Percentiles rank a stretch among this genome's conserved stretches.
These are phyloP conservation scores for Chondrostereum purpureum DNA, from an alignment of 1,284 basidiomycete species.

Conservation along the genomic window DNA sequence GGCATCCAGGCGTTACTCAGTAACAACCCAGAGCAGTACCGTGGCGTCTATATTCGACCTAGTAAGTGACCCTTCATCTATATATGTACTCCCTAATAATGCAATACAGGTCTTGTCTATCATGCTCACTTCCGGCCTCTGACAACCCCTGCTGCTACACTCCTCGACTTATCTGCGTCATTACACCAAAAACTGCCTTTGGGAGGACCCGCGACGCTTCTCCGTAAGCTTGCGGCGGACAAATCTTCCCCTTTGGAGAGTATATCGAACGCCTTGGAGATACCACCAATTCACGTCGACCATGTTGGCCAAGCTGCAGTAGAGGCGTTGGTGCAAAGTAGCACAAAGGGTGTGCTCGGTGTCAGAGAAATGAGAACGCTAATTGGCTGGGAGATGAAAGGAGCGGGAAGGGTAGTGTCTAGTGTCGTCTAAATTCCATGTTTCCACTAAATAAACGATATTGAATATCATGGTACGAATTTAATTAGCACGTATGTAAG, in stretches of 20 bases:
- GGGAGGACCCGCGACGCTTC: slow-evolving; percentile 20
- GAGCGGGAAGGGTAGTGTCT: neutral
- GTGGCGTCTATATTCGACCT: slow-evolving; percentile 78
- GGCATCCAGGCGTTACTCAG: slow-evolving; percentile 49
- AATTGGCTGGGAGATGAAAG: slow-evolving; percentile 49
- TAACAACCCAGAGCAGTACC: slow-evolving; percentile 33
- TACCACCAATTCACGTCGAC: slow-evolving; percentile 92
- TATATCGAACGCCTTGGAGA: slow-evolving; percentile 70
- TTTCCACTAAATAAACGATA: too few relatives aligned
- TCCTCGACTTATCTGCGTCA: slow-evolving; percentile 75
- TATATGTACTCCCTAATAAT: neutral
- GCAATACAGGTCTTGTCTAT: slow-evolving; percentile 78
- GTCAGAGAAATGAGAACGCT: slow-evolving; percentile 72
- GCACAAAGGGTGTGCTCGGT: slow-evolving; percentile 65
- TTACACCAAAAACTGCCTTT: slow-evolving; percentile 52
- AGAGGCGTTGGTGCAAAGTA: slow-evolving; percentile 39
- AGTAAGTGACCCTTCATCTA: slow-evolving; percentile 45
- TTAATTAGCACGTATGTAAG: too few relatives aligned
- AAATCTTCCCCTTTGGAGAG: slow-evolving; percentile 51
- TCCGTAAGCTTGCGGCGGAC: slow-evolving; percentile 10
- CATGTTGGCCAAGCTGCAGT: slow-evolving; percentile 87
- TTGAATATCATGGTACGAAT: too few relatives aligned
- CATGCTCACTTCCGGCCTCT: slow-evolving; percentile 89
- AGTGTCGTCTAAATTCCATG: too few relatives aligned
- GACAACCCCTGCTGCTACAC: slow-evolving; percentile 79